These are phyloP conservation scores for Gentiana macrophylla DNA, from an alignment of 257 asterid species.

Conservation along the genomic window DNA sequence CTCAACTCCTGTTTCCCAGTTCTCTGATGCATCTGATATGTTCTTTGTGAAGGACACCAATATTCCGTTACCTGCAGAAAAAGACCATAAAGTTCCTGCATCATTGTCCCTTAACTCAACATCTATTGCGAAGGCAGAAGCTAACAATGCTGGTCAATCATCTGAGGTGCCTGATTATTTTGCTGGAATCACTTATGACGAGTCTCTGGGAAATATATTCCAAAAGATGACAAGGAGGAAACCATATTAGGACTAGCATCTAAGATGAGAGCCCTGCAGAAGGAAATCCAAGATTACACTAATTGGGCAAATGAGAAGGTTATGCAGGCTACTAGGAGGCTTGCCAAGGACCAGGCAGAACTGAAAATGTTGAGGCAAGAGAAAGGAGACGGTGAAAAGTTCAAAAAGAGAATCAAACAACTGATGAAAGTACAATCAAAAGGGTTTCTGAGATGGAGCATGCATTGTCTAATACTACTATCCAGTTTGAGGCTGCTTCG, in stretches of 20 bases:
- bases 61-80: constrained; percentile 27
- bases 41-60: constrained; percentile 23
- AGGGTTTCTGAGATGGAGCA: constrained; percentile 59
- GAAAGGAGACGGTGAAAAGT: constrained; percentile 44
- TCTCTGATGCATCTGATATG: constrained; percentile 4
- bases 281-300: constrained; percentile 45
- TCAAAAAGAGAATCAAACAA: constrained; percentile 39
- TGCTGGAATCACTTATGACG: constrained; percentile 42
- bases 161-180: constrained; percentile 24
- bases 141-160: constrained; percentile 9
- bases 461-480: constrained; percentile 37
- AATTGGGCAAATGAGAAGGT: constrained; percentile 71
- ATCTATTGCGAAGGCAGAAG: constrained; percentile 11
- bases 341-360: constrained; percentile 49
- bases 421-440: constrained; percentile 50
- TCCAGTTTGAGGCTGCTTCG: constrained; percentile 36
- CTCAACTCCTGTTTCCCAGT: constrained; percentile 15
- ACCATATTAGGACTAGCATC: constrained; percentile 29
- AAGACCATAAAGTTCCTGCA: constrained; percentile 13
- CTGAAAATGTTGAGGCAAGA: constrained; percentile 63
- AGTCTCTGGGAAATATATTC: constrained; percentile 31
- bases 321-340: constrained; percentile 62
- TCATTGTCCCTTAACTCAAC: constrained; percentile 15
- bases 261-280: constrained; percentile 30
- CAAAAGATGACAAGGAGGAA: constrained; percentile 45